Evolutionary conservation across 139 green algal species (phyloP), one percentile per base, ranked within the genome.

Genomic region (Desmodesmus armatus): DNA sequence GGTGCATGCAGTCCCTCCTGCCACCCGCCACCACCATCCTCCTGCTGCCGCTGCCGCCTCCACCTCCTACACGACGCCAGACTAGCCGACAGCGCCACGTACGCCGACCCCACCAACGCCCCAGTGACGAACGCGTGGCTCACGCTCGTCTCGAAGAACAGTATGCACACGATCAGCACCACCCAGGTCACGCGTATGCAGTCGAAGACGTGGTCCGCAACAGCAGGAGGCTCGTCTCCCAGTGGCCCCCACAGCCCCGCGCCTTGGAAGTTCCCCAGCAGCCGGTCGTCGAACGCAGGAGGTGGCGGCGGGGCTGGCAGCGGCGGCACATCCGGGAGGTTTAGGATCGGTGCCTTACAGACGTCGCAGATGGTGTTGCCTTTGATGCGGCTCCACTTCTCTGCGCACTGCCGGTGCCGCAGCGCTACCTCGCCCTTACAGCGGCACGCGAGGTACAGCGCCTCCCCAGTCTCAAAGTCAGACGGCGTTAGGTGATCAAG

Each of bases 171-270:
- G 74, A 95, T 94, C 62, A 89, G 92, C 70, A 89, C 86, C 41
- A 97, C 82, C 95, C 95, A 98, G 1, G 89, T 94, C 49, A 96
- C 91, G 39, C 95, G 84, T 23, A 98, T 92, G 86, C 89, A 96
- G 81, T 98, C 95, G 79, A 98, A 98, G 21, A 96, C 65, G 33
- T 96, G 90, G 79, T 96, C 94, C 11, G 92, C 90, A 47, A 73
- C 49, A 43, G 84, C 85, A 53, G 81, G 87, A 11, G 83, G 47
- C 31, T 83, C 81, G 41, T 87, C 81, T 33, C 43, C 43, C 19
- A 63, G 13, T 19, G 65, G n/a, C 9, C 37, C 77, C 2, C 37
- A 66, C 60, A 44, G 72, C 25, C 40, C 69, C 17, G 69, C 37
- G 35, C 33, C 35, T 0, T 1, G 11, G 17, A 31, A 21, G 49